Conservation (phyloP, 176 grass and related monocot species). For the Pharus latifolius region DNA sequence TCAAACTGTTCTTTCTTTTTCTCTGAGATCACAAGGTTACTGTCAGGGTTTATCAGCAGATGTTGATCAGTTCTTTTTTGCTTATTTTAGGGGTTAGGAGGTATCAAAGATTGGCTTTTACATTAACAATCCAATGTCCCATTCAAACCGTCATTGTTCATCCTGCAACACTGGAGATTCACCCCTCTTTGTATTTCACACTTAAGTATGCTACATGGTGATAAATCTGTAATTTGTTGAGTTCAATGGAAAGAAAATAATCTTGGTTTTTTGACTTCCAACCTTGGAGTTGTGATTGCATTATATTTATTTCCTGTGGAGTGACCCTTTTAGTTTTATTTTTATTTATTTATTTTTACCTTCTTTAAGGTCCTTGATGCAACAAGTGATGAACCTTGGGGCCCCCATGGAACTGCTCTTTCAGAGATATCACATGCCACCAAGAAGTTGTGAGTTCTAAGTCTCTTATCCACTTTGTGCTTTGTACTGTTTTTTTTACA, state of each 20-base stretch:
- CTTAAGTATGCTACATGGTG: not conserved
- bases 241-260: not conserved
- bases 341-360: not conserved
- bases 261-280: not conserved
- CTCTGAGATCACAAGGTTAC: not conserved
- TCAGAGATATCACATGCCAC: conserved; percentile 70
- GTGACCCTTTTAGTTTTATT: not conserved
- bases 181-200: not conserved
- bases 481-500: not conserved
- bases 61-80: not conserved
- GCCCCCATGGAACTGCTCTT: conserved; percentile 76
- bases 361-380: conserved; percentile 70
- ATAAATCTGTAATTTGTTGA: not conserved
- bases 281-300: not conserved
- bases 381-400: conserved; percentile 94
- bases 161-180: too few species aligned
- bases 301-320: not conserved
- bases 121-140: not conserved
- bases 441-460: conserved; percentile 69
- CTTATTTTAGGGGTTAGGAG: not conserved
- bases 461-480: not conserved
- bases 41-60: not conserved
- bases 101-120: not conserved
- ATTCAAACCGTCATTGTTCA: not conserved
- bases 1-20: not conserved